Percentiles rank a stretch among this genome's conserved stretches.
Evolutionary conservation across 257 asterid species (phyloP).

Genomic region (Jacaranda mimosifolia): DNA sequence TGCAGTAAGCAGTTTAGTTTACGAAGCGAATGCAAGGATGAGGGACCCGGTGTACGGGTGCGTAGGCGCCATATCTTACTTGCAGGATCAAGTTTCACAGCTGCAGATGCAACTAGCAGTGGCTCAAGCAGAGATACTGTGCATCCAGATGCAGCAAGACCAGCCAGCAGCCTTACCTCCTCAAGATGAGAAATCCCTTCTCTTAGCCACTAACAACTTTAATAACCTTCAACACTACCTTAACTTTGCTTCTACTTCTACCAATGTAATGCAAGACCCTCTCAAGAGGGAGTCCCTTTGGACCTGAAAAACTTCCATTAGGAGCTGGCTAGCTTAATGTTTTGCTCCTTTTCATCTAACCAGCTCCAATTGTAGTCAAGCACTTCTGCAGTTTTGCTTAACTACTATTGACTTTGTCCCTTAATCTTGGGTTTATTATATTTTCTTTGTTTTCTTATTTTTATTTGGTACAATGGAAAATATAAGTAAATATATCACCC

Average conservation of each 20-base stretch:
- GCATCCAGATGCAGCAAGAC: conserved; percentile 85
- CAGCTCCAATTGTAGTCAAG: not conserved
- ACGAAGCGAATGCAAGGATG: conserved; percentile 88
- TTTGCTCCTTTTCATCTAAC: conserved; percentile 23
- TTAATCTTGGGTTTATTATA: not conserved
- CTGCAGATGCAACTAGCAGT: conserved; percentile 85
- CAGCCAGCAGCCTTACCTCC: conserved; percentile 39
- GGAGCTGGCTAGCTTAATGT: not conserved
- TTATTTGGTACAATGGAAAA: not conserved
- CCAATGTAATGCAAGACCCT: conserved; percentile 76
- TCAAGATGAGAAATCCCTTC: conserved; percentile 57
- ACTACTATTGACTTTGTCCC: conserved; percentile 39
- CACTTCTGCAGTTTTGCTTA: conserved; percentile 27
- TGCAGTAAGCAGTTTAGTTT: conserved; percentile 89
- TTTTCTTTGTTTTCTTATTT: not conserved
- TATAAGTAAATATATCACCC: not conserved
- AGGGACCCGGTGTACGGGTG: conserved; percentile 92
- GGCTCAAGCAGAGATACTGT: conserved; percentile 85
- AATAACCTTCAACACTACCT: conserved; percentile 74
- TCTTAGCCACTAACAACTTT: conserved; percentile 49
- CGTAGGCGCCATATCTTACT: conserved; percentile 82
- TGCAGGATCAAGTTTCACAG: conserved; percentile 87
- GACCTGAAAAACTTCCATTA: conserved; percentile 49
- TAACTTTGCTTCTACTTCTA: conserved; percentile 62
- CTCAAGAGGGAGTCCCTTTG: conserved; percentile 91